Conservation (phyloP, 2,329 filamentous ascomycete species). For the Escovopsis sp. region DNA sequence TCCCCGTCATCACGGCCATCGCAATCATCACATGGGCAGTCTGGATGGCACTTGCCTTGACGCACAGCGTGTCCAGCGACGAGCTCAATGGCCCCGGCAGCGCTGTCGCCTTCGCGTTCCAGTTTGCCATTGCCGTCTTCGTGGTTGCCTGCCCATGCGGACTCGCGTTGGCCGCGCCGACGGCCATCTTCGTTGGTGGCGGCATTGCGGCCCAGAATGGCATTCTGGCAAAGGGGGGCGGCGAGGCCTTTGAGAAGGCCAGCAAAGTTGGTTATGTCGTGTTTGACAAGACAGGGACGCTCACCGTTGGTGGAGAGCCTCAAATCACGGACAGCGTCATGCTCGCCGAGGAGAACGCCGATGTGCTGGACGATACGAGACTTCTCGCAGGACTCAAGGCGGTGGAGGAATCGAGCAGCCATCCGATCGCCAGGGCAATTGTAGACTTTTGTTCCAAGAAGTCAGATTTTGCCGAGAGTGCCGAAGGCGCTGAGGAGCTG, state of each 20-base stretch:
- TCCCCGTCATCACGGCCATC: constrained; percentile 54
- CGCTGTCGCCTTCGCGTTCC: constrained; percentile 59
- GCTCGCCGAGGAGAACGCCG: constrained; percentile 13
- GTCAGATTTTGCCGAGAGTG: constrained; percentile 15
- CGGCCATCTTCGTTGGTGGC: constrained; percentile 70
- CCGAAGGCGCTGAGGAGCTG: constrained; percentile 45
- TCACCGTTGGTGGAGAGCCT: constrained; percentile 61
- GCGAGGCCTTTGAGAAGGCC: constrained; percentile 75
- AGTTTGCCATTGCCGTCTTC: constrained; percentile 76
- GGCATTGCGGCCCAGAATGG: constrained; percentile 67
- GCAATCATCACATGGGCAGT: constrained; percentile 57
- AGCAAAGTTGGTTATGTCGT: constrained; percentile 65
- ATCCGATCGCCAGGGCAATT: constrained; percentile 60
- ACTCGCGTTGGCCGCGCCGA: constrained; percentile 71
- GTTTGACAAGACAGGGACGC: constrained; percentile 79
- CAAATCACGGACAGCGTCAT: constrained; percentile 44
- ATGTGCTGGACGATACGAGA: constrained; percentile 10
- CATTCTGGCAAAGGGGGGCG: constrained; percentile 71
- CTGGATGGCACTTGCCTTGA: constrained; percentile 53
- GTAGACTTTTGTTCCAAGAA: constrained; percentile 41
- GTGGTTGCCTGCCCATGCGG: constrained; percentile 80
- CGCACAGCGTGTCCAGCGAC: constrained; percentile 38
- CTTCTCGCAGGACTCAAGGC: constrained; percentile 41
- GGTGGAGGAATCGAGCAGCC: constrained; percentile 57
- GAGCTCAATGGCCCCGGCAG: constrained; percentile 46